Base-by-base conservation (phyloP, 176 grass and related monocot genomes). In the Cymbopogon citratus region DNA sequence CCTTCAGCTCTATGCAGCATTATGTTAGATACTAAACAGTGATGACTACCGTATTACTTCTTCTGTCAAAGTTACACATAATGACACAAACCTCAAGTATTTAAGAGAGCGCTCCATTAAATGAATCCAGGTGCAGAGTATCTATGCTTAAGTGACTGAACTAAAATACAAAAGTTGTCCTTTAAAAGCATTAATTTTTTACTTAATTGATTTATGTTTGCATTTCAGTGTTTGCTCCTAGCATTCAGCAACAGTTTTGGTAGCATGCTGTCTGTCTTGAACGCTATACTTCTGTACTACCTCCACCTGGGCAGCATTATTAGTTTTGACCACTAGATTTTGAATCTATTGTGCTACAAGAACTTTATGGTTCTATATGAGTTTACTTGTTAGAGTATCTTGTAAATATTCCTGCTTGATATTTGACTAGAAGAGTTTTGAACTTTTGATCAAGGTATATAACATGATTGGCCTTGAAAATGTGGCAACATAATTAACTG, bases 351-450 rank as follows among this genome's bases (percentile, higher is more conserved):
- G 25, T 49, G 12, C 7, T 7, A 66, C 61, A 57, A 44, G 9
- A 73, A 84, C n/a, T 69, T 14, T 66, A 38, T 51, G 27, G 29
- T 51, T 66, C 60, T 26, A n/a, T 26, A n/a, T 31, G 21, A 38
- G 33, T 52, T 12, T 74, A 12, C n/a, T 72, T 40, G 15, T 48
- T 59, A 29, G n/a, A 57, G 11, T 63, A 24, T 63, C 28, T 36
- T 60, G 16, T 18, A 65, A 78, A 44, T 66, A 41, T 5, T 73
- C 60, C 34, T 57, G 16, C 27, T 48, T 34, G 79, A 40, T 5
- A 75, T 88, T 79, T 61, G 49, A 65, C 59, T 39, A 24, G 11
- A 45, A 26, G 41, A 77, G 57, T 78, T 66, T 26, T 40, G 38
- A 28, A 45, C 6, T 78, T 66, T 26, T 40, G 38, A 28, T 57